Conservation (phyloP, 1,284 basidiomycete genomes). For the Rhodotorula mucilaginosa region DNA sequence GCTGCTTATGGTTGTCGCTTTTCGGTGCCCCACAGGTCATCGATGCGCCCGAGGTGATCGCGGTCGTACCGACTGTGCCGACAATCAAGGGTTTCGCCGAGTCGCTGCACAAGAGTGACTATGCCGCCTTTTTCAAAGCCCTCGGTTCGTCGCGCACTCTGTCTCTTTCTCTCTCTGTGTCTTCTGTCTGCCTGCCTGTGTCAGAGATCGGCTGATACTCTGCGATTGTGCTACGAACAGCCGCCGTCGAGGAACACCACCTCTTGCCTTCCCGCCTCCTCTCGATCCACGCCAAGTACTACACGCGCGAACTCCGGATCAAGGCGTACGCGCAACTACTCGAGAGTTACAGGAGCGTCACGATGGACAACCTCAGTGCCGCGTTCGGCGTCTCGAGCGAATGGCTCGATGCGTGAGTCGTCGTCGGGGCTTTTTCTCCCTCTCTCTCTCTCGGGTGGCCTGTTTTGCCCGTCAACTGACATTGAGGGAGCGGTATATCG, state of each 20-base stretch:
- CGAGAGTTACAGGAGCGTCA: conserved; percentile 86
- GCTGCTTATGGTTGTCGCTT: too few relatives aligned
- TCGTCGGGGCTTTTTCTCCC: background rate
- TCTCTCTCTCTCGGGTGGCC: background rate
- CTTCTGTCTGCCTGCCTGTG: too few relatives aligned
- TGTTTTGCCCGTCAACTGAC: background rate
- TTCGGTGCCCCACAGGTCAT: conserved; percentile 51
- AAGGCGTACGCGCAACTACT: conserved; percentile 89
- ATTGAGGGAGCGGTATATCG: background rate
- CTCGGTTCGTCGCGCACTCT: conserved; percentile 58
- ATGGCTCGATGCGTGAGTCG: conserved; percentile 73
- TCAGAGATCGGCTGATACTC: background rate
- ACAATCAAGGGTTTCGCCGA: conserved; percentile 54
- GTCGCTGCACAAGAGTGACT: conserved; percentile 84
- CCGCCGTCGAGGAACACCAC: conserved; percentile 81
- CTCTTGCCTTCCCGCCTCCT: conserved; percentile 83
- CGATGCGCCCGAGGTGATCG: conserved; percentile 57
- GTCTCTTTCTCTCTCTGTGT: background rate
- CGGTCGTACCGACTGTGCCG: conserved; percentile 53
- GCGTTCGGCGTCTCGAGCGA: conserved; percentile 88
- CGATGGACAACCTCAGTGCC: conserved; percentile 76
- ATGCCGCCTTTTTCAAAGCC: conserved; percentile 88
- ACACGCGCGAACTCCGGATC: conserved; percentile 94
- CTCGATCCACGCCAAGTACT: conserved; percentile 81
- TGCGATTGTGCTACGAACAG: conserved; percentile 49